phyloP scores from a whole-genome alignment of 345 rosid species.

The Capsella bursapastoris region DNA sequence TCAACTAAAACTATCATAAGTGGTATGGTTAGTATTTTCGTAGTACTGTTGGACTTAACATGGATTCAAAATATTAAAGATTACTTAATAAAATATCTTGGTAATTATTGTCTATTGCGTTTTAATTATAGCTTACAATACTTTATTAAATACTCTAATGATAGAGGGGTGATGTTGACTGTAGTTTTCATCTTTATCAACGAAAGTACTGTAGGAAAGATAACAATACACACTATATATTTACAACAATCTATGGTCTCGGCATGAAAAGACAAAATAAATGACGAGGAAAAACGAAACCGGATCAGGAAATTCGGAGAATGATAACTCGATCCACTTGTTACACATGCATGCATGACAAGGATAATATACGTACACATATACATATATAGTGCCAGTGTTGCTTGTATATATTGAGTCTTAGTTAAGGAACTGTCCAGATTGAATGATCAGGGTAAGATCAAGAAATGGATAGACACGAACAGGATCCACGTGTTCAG shows the following conservation, averaged over 20 bases:
- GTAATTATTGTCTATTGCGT: no score
- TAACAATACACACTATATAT: no score
- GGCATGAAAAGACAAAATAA: slow-evolving; percentile 25
- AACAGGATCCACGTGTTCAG: slow-evolving; percentile 43
- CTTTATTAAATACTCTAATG: no score
- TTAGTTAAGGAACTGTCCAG: slow-evolving; percentile 29
- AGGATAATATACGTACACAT: background rate
- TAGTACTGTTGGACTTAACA: no score
- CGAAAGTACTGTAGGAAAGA: background rate
- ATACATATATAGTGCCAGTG: no score
- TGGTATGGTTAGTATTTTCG: background rate
- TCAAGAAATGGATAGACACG: slow-evolving; percentile 40
- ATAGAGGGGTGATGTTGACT: background rate
- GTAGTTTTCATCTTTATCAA: background rate
- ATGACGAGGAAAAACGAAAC: slow-evolving; percentile 45
- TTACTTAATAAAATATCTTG: slow-evolving; percentile 1
- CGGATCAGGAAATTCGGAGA: slow-evolving; percentile 7
- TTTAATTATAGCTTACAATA: background rate
- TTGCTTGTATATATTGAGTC: background rate
- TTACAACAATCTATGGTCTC: background rate
- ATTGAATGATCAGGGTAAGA: slow-evolving; percentile 40
- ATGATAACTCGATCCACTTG: slow-evolving; percentile 36
- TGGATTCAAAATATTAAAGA: background rate
- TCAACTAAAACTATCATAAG: background rate
- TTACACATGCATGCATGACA: slow-evolving; percentile 45